Base-by-base conservation (phyloP, 805 yeast species). In the Martiniozyma abietophila region DNA sequence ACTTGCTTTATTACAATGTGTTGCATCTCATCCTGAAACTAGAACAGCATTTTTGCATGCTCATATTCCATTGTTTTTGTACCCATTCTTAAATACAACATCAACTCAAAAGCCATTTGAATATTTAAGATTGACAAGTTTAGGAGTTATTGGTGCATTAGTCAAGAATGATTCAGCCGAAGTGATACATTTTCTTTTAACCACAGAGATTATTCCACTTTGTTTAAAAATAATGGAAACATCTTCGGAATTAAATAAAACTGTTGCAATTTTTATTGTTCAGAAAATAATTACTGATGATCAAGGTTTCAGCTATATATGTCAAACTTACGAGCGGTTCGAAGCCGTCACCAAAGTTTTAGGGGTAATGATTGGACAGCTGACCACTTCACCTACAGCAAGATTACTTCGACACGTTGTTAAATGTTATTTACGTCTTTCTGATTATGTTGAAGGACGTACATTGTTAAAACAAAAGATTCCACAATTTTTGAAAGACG, bases 101-200 rank as follows among this genome's bases (percentile, higher is more conserved):
- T 83, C 95, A 24, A 80, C 88, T 53, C 88, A 85, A 46, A 69
- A 96, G 44, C 82, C 96, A 7, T 92, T 89, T 62, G 98, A 89
- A 59, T 92, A 92, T 54, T 69, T 89, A 49, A 69, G 97, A 43
- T 69, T 89, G 44, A 92, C 98, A 1, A 81, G 95, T 35, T 70
- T 89, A 41, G 98, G 98, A 25, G 98, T 89, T 6, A 83, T 89
- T 53, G 98, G 98, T 15, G 97, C 98, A 0, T 64, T 89, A 36
- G 97, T 92, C 18, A 89, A 92, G 49, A 89, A 88, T 56, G 98
- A 89, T 51, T 82, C 95, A 4, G 85, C 95, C 11, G 95, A 89
- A 47, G 97, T 89, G 28, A 88, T 92, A 42, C 82, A 82, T 42
- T 89, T 92, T 51, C 62, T 89, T 49, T 65, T 89, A 29, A 78